Base-by-base conservation (phyloP, 1,139 yeast genomes). In the Geotrichum histeridarum region DNA sequence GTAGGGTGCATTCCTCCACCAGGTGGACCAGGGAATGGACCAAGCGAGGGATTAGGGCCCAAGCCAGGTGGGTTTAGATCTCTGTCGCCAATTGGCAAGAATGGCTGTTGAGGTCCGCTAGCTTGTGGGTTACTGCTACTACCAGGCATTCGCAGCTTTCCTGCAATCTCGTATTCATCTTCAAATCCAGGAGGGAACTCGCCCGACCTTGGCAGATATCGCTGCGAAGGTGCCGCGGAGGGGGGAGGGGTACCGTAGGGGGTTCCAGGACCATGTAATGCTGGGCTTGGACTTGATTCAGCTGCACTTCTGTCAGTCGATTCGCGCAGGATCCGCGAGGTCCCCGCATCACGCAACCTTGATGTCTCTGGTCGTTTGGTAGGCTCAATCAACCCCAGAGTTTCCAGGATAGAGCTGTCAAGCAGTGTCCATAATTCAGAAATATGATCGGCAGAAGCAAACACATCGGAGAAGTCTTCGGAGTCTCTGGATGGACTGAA, bases 1-100 rank as follows among this genome's bases (percentile, higher is more conserved):
- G 53, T 53, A 4, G 55, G 55, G 9, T 47, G 33, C 55, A 53
- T 53, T 1, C 55, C 55, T 11, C 55, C 55, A 15, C 50, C 45
- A 17, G 42, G 36, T n/a, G 15, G 11, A 9, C 51, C 42, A 22
- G 43, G 42, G 8, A n/a, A 27, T 2, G 50, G 50, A 9, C 48
- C 33, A 4, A 36, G 30, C 3, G 48, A 35, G 8, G 47, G 30
- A 31, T 33, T n/a, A 2, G 47, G 46, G 8, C 53, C 53, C 8
- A 53, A 2, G 3, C 55, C 55, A 9, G 55, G 55, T 8, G 55
- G 55, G 37, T 53, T 42, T 18, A 53, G 33, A 36, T 53, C 55
- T 15, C 55, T 30, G 8, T 53, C 55, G 9, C 55, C 55, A 53
- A 53, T 53, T 27, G 52, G 47, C 11, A 42, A 12, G 12, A 43